Conservation (phyloP, 1,284 basidiomycete genomes). For the Melampsora abietis-canadensis region DNA sequence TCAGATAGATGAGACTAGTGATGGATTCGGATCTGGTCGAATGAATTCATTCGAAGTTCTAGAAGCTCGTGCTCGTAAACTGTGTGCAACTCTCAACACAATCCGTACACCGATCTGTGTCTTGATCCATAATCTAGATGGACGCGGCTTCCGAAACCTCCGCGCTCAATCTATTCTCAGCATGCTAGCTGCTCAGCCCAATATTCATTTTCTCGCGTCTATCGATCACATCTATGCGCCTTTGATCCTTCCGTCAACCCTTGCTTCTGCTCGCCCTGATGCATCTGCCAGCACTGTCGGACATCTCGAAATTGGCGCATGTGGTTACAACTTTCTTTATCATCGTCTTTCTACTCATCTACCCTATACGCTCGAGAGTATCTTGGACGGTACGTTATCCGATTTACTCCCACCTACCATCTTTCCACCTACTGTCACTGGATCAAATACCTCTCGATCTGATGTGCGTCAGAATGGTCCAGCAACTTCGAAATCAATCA, state of each 20-base stretch:
- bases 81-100: slow-evolving; percentile 42
- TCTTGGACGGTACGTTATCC: slow-evolving; percentile 45
- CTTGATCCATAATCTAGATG: slow-evolving; percentile 82
- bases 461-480: slow-evolving; percentile 64
- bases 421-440: slow-evolving; percentile 57
- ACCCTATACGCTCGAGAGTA: slow-evolving; percentile 69
- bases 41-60: slow-evolving; percentile 41
- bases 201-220: slow-evolving; percentile 73
- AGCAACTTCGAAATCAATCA: slow-evolving; percentile 59
- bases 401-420: slow-evolving; percentile 47
- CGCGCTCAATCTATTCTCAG: slow-evolving; percentile 66
- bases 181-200: slow-evolving; percentile 65
- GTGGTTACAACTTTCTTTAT: slow-evolving; percentile 78
- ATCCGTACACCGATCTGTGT: slow-evolving; percentile 59
- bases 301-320: slow-evolving; percentile 48
- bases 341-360: slow-evolving; percentile 79
- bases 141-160: slow-evolving; percentile 63
- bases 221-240: slow-evolving; percentile 79
- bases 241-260: slow-evolving; percentile 62
- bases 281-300: slow-evolving; percentile 36
- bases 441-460: slow-evolving; percentile 52
- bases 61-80: slow-evolving; percentile 46
- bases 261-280: slow-evolving; percentile 50
- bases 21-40: neutral
- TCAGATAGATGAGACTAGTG: neutral